A percentile compares a stretch with the other conserved stretches of the same genome.
Evolutionary conservation across 345 rosid genomes (phyloP).

Genomic region (Luvunga scandens): DNA sequence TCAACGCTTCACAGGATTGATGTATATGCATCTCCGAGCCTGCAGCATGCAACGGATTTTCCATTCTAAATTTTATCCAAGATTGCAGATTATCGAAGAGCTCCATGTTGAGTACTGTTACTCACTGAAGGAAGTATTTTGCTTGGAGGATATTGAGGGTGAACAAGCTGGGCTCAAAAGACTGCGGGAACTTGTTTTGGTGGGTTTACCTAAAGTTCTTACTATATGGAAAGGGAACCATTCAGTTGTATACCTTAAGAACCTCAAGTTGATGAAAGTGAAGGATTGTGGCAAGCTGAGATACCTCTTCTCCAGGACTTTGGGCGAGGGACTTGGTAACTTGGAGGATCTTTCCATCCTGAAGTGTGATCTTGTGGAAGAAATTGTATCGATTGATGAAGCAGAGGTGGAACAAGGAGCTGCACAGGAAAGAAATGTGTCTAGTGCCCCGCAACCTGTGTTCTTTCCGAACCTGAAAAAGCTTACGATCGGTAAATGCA

Average conservation of each 20-base stretch:
- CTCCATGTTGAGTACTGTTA: conserved; percentile 7
- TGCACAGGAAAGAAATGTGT: not conserved
- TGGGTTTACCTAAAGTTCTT: not conserved
- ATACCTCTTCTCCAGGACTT: not conserved
- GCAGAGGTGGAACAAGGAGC: not conserved
- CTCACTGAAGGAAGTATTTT: conserved; percentile 6
- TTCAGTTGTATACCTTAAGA: not conserved
- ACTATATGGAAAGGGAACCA: conserved; percentile 4
- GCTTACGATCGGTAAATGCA: not conserved
- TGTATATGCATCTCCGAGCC: not conserved
- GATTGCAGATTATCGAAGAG: not conserved
- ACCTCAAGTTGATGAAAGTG: not conserved
- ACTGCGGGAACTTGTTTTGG: not conserved
- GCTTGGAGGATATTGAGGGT: not conserved
- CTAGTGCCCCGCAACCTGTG: not conserved
- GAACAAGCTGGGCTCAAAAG: not conserved
- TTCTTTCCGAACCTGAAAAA: not conserved
- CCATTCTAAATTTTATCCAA: not conserved
- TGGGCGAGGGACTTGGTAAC: not conserved
- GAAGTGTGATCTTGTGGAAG: not conserved
- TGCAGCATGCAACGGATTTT: conserved; percentile 1
- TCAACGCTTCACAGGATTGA: not conserved
- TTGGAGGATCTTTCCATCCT: conserved; percentile 1
- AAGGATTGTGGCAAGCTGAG: conserved; percentile 5
- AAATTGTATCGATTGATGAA: not conserved